Conservation (phyloP, 148 eudicot species). For the Nyssa sinensis region DNA sequence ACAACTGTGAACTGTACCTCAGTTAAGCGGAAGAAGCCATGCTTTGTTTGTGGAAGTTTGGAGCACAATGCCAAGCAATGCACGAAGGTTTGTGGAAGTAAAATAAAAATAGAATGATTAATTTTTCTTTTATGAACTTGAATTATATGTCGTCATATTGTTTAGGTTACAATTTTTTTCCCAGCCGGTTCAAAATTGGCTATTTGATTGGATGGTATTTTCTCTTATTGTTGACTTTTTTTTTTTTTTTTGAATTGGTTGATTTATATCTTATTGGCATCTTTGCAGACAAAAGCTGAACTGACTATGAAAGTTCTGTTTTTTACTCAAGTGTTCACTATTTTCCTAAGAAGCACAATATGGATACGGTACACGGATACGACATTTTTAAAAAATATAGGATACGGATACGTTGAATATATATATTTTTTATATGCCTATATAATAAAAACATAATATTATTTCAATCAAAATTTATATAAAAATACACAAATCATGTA, state of each 20-base stretch:
- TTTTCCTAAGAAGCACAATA: too few relatives aligned
- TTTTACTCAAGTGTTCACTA: neutral
- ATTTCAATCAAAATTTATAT: too few relatives aligned
- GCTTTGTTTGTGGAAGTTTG: conserved; percentile 91
- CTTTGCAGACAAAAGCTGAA: conserved; percentile 4
- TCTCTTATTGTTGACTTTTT: neutral
- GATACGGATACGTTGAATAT: too few relatives aligned
- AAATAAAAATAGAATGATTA: neutral
- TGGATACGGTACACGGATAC: too few relatives aligned
- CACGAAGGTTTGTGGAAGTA: conserved; percentile 55
- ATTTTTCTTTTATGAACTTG: neutral
- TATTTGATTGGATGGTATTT: neutral
- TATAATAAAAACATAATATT: too few relatives aligned
- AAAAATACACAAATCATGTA: too few relatives aligned
- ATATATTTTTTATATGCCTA: too few relatives aligned
- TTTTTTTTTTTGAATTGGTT: neutral
- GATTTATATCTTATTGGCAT: neutral
- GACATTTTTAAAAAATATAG: too few relatives aligned
- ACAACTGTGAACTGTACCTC: conserved; percentile 57
- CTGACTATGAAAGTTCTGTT: neutral
- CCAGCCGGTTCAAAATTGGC: neutral
- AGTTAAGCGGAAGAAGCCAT: conserved; percentile 81
- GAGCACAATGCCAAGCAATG: conserved; percentile 87
- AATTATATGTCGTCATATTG: neutral
- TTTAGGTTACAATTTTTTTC: neutral